Conservation (phyloP, 495 filamentous ascomycete genomes). For the Aspergillus cavernicola region DNA sequence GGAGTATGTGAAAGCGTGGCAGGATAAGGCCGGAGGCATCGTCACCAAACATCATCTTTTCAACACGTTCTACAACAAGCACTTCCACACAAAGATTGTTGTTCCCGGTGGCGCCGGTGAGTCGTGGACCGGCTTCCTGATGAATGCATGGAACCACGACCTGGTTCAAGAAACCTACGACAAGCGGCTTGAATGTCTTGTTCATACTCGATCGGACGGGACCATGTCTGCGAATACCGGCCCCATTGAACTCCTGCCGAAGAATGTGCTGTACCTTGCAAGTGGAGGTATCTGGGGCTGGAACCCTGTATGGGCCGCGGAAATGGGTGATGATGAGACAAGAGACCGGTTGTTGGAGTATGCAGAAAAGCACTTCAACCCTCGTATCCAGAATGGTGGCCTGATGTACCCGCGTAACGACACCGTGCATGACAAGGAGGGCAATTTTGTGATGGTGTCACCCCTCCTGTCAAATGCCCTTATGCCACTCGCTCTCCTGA, state of each 20-base stretch:
- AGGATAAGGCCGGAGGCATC: neutral
- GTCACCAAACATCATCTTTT: neutral
- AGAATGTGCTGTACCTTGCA: neutral
- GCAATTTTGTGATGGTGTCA: neutral
- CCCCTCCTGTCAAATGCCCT: neutral
- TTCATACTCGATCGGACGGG: neutral
- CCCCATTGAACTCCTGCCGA: neutral
- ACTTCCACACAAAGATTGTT: neutral
- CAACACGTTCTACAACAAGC: slow-evolving; percentile 2
- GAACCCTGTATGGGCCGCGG: neutral
- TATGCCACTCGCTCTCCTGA: neutral
- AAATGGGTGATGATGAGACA: slow-evolving; percentile 5
- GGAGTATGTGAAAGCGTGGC: slow-evolving; percentile 3
- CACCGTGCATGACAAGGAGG: neutral
- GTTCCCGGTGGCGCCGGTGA: neutral
- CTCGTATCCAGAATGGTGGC: neutral
- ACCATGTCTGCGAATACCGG: neutral
- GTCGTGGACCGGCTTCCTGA: neutral
- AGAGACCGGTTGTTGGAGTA: neutral
- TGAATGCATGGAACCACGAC: slow-evolving; percentile 7
- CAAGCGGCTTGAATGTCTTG: neutral
- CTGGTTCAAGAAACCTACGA: neutral
- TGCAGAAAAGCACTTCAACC: neutral
- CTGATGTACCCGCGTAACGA: slow-evolving; percentile 2
- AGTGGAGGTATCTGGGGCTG: slow-evolving; percentile 1